phyloP scores from a whole-genome alignment of 352 stramenopile species.

The Globisporangium barbulae region DNA sequence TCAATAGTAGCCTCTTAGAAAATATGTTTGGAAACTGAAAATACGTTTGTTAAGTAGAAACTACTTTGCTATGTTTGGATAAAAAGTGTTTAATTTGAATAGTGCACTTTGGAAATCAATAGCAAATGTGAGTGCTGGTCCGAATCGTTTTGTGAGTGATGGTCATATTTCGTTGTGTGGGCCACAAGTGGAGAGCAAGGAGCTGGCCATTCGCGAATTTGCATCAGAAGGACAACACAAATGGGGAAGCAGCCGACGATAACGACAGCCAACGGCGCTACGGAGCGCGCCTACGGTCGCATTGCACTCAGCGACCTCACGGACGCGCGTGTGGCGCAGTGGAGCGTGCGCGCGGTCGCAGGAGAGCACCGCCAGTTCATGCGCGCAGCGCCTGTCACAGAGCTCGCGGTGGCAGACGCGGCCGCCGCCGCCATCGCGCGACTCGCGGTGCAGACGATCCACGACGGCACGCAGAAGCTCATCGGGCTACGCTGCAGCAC shows the following conservation, averaged over 20 bases:
- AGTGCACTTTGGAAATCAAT: no score
- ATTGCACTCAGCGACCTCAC: constrained; percentile 64
- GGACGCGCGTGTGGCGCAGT: constrained; percentile 36
- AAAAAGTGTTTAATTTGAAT: no score
- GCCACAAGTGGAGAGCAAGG: not conserved
- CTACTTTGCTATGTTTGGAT: no score
- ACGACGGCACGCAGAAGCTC: constrained; percentile 34
- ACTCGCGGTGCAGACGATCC: constrained; percentile 34
- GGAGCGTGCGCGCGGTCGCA: constrained; percentile 59
- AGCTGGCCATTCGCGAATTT: constrained; percentile 4
- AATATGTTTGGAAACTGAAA: no score
- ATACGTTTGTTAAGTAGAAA: no score
- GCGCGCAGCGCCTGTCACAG: constrained; percentile 9
- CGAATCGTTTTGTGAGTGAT: not conserved
- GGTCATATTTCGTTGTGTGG: not conserved
- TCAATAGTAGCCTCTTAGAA: no score
- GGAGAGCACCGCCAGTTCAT: constrained; percentile 48
- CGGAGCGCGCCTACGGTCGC: constrained; percentile 51
- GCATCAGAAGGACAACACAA: not conserved
- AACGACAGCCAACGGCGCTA: constrained; percentile 7
- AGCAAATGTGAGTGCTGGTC: not conserved
- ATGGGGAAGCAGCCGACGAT: constrained; percentile 16
- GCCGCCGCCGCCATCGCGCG: constrained; percentile 13
- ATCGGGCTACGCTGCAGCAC: constrained; percentile 66
- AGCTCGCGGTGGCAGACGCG: constrained; percentile 6